Evolutionary conservation across 805 yeast species (phyloP).

Genomic region (Saccharomyces eubayanus): DNA sequence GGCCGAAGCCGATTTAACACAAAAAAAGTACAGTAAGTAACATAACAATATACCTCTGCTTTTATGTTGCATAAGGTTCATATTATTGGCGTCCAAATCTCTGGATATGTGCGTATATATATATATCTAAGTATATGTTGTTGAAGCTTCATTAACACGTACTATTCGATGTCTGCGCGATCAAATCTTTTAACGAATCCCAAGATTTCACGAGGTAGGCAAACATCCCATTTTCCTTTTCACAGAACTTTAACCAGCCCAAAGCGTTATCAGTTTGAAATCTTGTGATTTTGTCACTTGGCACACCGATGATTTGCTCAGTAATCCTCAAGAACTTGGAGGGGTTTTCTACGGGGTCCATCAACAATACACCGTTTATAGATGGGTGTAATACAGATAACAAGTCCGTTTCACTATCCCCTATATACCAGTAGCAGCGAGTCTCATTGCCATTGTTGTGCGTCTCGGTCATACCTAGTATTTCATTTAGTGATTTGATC

Average conservation of each 20-base stretch:
- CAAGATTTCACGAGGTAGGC: slow-evolving; percentile 17
- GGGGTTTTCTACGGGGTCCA: slow-evolving; percentile 16
- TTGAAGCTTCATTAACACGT: neutral
- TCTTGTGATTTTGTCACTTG: neutral
- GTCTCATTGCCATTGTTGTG: neutral
- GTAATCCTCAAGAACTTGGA: slow-evolving; percentile 17
- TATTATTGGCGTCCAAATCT: neutral
- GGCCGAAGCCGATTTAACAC: neutral
- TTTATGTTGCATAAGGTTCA: neutral
- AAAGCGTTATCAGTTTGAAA: neutral
- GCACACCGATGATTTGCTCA: slow-evolving; percentile 10
- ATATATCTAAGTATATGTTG: neutral
- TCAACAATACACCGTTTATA: slow-evolving; percentile 21
- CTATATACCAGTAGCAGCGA: slow-evolving; percentile 23
- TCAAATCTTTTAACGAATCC: slow-evolving; percentile 7
- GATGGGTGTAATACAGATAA: slow-evolving; percentile 21
- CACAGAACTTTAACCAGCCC: slow-evolving; percentile 6
- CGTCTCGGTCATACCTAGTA: slow-evolving; percentile 1
- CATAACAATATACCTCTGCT: neutral
- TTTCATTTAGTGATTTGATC: slow-evolving; percentile 8
- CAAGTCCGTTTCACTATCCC: slow-evolving; percentile 30
- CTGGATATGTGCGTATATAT: neutral
- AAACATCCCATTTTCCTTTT: slow-evolving; percentile 7
- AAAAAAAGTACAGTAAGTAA: neutral
- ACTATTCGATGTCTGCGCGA: neutral